Evolutionary conservation across 2,329 filamentous ascomycete species (phyloP).

Genomic region (Talaromyces sp.): DNA sequence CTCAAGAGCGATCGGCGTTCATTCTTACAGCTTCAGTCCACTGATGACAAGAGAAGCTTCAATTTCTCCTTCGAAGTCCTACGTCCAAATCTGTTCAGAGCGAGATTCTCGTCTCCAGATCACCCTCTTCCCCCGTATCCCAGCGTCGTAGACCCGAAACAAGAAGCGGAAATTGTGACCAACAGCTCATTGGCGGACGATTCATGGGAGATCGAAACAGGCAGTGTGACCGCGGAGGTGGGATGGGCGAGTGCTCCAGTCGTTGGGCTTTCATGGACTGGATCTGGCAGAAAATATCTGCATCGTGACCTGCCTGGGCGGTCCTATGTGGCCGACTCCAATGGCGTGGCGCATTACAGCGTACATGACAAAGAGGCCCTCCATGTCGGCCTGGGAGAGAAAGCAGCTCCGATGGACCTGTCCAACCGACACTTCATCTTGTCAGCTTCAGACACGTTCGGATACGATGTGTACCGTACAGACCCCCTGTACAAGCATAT

Average conservation of each 20-base stretch:
- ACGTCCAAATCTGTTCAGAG: slow-evolving; percentile 59
- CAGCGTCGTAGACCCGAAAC: slow-evolving; percentile 46
- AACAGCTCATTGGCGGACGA: slow-evolving; percentile 19
- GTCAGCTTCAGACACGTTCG: slow-evolving; percentile 65
- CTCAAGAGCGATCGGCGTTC: slow-evolving; percentile 18
- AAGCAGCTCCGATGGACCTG: slow-evolving; percentile 67
- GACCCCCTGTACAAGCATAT: slow-evolving; percentile 74
- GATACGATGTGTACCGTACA: slow-evolving; percentile 64
- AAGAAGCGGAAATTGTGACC: slow-evolving; percentile 28
- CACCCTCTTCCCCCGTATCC: slow-evolving; percentile 63
- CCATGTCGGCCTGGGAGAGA: slow-evolving; percentile 66
- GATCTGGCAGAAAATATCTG: slow-evolving; percentile 46
- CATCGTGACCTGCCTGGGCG: slow-evolving; percentile 59
- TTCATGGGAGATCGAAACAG: slow-evolving; percentile 42
- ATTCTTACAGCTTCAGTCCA: slow-evolving; percentile 39
- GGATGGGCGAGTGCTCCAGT: slow-evolving; percentile 56
- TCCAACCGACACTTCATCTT: slow-evolving; percentile 60
- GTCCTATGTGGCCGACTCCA: slow-evolving; percentile 58
- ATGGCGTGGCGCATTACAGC: slow-evolving; percentile 60
- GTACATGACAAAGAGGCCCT: slow-evolving; percentile 57
- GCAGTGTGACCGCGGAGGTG: slow-evolving; percentile 48
- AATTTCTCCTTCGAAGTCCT: slow-evolving; percentile 60
- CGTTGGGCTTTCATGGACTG: slow-evolving; percentile 50
- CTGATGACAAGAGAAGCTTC: slow-evolving; percentile 37
- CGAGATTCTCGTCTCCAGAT: slow-evolving; percentile 57